phyloP scores from a whole-genome alignment of 345 rosid species.

The Isatis tinctoria region DNA sequence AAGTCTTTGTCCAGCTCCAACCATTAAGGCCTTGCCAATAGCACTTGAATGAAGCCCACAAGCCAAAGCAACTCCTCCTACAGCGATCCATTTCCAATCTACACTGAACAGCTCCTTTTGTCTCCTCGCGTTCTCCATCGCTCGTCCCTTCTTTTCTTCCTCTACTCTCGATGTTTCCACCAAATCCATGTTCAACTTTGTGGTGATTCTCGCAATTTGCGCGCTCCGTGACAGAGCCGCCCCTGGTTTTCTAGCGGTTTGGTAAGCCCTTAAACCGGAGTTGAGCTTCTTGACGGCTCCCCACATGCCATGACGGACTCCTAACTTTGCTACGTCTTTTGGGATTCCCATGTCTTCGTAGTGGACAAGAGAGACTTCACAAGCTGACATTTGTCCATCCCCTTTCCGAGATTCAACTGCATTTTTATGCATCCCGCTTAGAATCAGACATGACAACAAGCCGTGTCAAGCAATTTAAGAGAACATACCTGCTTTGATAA shows the following conservation, averaged over 20 bases:
- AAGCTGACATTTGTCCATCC: conserved; percentile 75
- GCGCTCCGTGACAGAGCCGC: conserved; percentile 62
- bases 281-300: conserved; percentile 87
- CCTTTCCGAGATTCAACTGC: conserved; percentile 88
- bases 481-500: conserved; percentile 69
- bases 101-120: conserved; percentile 17
- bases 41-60: conserved; percentile 72
- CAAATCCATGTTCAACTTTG: conserved; percentile 51
- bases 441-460: background rate
- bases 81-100: conserved; percentile 84
- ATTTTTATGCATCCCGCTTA: background rate
- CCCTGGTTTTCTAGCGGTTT: conserved; percentile 60
- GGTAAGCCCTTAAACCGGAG: conserved; percentile 81
- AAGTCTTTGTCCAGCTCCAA: conserved; percentile 81
- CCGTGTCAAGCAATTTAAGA: background rate
- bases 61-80: conserved; percentile 82
- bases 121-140: background rate
- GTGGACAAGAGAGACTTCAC: conserved; percentile 86
- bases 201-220: conserved; percentile 63
- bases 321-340: conserved; percentile 92
- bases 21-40: conserved; percentile 62
- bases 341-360: conserved; percentile 99
- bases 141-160: conserved; percentile 33
- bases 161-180: conserved; percentile 35
- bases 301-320: conserved; percentile 97